Conservation (phyloP, 2,329 filamentous ascomycete species). For the Monilinia polystroma region DNA sequence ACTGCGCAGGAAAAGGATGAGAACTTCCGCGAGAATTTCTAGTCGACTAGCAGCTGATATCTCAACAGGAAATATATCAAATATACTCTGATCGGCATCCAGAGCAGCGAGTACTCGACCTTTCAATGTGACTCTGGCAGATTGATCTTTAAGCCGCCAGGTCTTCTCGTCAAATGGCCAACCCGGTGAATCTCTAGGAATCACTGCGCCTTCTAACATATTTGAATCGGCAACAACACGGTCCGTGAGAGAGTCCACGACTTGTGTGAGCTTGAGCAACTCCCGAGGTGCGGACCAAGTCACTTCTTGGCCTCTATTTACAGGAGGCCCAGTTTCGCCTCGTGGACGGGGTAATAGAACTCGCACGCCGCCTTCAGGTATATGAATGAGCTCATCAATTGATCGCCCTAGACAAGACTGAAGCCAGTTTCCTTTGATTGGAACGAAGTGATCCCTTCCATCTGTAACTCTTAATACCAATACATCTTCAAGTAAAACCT, state of each 20-base stretch:
- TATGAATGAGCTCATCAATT: constrained; percentile 81
- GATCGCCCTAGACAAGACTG: constrained; percentile 81
- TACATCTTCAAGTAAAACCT: constrained; percentile 73
- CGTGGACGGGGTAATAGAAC: constrained; percentile 42
- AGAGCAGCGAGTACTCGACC: constrained; percentile 60
- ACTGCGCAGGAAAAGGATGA: constrained; percentile 72
- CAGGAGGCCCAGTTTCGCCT: constrained; percentile 19
- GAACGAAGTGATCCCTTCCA: constrained; percentile 89
- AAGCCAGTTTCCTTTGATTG: constrained; percentile 74
- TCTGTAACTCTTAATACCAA: constrained; percentile 79
- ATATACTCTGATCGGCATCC: constrained; percentile 65
- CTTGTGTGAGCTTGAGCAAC: constrained; percentile 84
- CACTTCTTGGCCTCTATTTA: constrained; percentile 53
- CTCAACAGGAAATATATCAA: constrained; percentile 61
- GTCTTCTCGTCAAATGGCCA: constrained; percentile 55
- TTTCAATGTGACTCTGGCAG: constrained; percentile 38
- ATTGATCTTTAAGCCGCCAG: constrained; percentile 41
- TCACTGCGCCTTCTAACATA: constrained; percentile 55
- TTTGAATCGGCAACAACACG: constrained; percentile 59
- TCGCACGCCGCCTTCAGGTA: constrained; percentile 81
- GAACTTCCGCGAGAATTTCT: constrained; percentile 69
- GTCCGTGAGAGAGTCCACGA: constrained; percentile 60
- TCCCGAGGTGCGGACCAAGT: constrained; percentile 83
- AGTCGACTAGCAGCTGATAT: constrained; percentile 65
- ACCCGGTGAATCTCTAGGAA: constrained; percentile 53